Conservation (phyloP, 2,329 filamentous ascomycete species). For the Ceratocystis cacaofunesta region DNA sequence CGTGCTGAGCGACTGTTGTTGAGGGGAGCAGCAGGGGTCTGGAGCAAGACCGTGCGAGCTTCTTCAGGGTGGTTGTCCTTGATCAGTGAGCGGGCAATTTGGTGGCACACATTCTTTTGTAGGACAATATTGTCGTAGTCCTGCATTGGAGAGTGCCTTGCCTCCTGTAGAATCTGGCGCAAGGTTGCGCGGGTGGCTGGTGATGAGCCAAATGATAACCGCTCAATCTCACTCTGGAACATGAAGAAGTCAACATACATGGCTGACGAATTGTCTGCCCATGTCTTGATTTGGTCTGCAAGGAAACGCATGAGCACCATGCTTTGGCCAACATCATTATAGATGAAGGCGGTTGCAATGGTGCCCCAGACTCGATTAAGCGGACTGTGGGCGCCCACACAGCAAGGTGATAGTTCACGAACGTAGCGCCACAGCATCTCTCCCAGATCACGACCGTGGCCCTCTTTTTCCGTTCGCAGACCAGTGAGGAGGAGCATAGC, state of each 20-base stretch:
- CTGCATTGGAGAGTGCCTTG: slow-evolving; percentile 2
- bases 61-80: slow-evolving; percentile 15
- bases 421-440: slow-evolving; percentile 17
- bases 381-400: slow-evolving; percentile 13
- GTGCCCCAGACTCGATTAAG: slow-evolving; percentile 15
- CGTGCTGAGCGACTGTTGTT: slow-evolving; percentile 14
- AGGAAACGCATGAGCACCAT: slow-evolving; percentile 16
- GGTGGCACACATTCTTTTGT: slow-evolving; percentile 14
- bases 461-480: slow-evolving; percentile 15
- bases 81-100: slow-evolving; percentile 14
- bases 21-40: slow-evolving; percentile 11
- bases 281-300: slow-evolving; percentile 12
- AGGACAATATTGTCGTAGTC: slow-evolving; percentile 12
- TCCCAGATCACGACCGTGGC: slow-evolving; percentile 13
- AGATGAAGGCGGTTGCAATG: slow-evolving; percentile 14
- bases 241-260: slow-evolving; percentile 16
- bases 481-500: slow-evolving; percentile 14
- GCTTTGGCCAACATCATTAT: slow-evolving; percentile 15
- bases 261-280: slow-evolving; percentile 7
- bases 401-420: slow-evolving; percentile 12
- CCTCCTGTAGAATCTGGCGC: slow-evolving; percentile 9
- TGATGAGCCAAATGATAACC: slow-evolving; percentile 12
- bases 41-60: slow-evolving; percentile 9
- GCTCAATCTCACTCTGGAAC: slow-evolving; percentile 16
- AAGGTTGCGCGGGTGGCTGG: slow-evolving; percentile 12